Evolutionary conservation across 495 filamentous ascomycete species (phyloP).

Genomic region (Penicillium maclennaniae): DNA sequence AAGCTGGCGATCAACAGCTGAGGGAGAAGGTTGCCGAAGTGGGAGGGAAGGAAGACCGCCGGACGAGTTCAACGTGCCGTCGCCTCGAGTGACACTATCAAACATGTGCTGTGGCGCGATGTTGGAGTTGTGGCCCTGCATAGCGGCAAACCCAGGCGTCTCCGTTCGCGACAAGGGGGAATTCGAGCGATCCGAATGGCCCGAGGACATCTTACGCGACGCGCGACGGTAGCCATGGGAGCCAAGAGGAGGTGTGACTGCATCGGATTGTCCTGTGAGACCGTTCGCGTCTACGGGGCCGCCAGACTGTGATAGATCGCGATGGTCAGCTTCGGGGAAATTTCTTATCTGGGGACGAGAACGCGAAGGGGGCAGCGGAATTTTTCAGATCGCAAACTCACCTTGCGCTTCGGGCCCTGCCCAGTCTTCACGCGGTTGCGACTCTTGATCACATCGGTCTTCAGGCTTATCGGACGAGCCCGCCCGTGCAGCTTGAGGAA

Average conservation of each 20-base stretch:
- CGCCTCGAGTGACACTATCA: slow-evolving; percentile 65
- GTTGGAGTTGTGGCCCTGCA: slow-evolving; percentile 62
- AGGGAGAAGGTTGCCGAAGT: slow-evolving; percentile 64
- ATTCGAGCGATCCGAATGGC: slow-evolving; percentile 72
- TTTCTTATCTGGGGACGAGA: slow-evolving; percentile 20
- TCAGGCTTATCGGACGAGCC: slow-evolving; percentile 89
- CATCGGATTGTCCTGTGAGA: slow-evolving; percentile 55
- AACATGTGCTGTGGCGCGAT: slow-evolving; percentile 76
- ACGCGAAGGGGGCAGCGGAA: slow-evolving; percentile 17
- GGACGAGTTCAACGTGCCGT: slow-evolving; percentile 58
- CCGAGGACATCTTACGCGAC: slow-evolving; percentile 68
- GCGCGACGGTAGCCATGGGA: slow-evolving; percentile 58
- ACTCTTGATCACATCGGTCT: slow-evolving; percentile 99
- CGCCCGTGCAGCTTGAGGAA: slow-evolving; percentile 96
- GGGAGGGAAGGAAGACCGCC: slow-evolving; percentile 50
- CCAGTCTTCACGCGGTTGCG: slow-evolving; percentile 96
- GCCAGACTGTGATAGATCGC: slow-evolving; percentile 37
- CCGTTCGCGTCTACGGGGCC: slow-evolving; percentile 54
- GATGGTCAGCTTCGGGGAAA: slow-evolving; percentile 27
- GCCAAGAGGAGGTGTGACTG: slow-evolving; percentile 48
- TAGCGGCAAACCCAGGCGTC: slow-evolving; percentile 66
- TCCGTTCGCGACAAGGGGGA: slow-evolving; percentile 85
- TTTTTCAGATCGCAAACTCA: slow-evolving; percentile 39
- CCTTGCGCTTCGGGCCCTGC: slow-evolving; percentile 85
- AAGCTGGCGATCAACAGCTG: slow-evolving; percentile 68